Percentiles rank a stretch among this genome's conserved stretches.
These are phyloP conservation scores for Saccharomycopsis sp. DNA, from an alignment of 805 yeast genomes.

Conservation along the genomic window DNA sequence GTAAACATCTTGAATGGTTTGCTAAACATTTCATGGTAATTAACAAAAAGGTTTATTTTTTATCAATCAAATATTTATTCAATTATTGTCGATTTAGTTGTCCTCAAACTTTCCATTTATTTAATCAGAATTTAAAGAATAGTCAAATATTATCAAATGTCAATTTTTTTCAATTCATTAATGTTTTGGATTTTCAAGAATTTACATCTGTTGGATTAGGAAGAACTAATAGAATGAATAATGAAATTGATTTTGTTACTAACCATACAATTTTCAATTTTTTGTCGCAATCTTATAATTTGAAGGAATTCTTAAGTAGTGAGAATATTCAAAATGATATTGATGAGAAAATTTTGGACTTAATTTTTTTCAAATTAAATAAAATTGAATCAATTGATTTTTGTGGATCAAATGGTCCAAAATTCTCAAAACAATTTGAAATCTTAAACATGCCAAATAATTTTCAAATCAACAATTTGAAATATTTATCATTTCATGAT, in stretches of 20 bases:
- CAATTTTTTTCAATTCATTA: slow-evolving; percentile 19
- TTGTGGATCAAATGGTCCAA: slow-evolving; percentile 72
- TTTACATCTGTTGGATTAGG: slow-evolving; percentile 87
- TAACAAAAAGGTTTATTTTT: slow-evolving; percentile 7
- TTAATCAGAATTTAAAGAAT: slow-evolving; percentile 1
- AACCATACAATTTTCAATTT: slow-evolving; percentile 57
- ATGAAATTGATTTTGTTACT: slow-evolving; percentile 85
- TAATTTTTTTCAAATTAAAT: slow-evolving; percentile 43
- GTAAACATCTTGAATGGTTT: slow-evolving; percentile 17
- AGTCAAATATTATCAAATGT: neutral
- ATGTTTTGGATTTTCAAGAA: slow-evolving; percentile 76
- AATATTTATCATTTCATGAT: slow-evolving; percentile 65
- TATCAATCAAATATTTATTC: slow-evolving; percentile 5
- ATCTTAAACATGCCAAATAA: neutral
- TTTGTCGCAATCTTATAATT: slow-evolving; percentile 42
- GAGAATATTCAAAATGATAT: slow-evolving; percentile 82
- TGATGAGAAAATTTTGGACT: slow-evolving; percentile 44
- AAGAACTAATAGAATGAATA: slow-evolving; percentile 80
- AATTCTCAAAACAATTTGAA: slow-evolving; percentile 36
- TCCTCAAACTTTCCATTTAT: slow-evolving; percentile 15
- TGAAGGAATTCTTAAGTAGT: slow-evolving; percentile 70
- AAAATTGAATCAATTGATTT: slow-evolving; percentile 67
- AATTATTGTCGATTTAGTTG: slow-evolving; percentile 16
- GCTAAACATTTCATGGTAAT: slow-evolving; percentile 8
- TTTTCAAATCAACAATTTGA: slow-evolving; percentile 24